Evolutionary conservation across 2,329 filamentous ascomycete genomes (phyloP), one percentile per base, ranked within the genome.

Genomic region (Pestalotiopsis sp.): DNA sequence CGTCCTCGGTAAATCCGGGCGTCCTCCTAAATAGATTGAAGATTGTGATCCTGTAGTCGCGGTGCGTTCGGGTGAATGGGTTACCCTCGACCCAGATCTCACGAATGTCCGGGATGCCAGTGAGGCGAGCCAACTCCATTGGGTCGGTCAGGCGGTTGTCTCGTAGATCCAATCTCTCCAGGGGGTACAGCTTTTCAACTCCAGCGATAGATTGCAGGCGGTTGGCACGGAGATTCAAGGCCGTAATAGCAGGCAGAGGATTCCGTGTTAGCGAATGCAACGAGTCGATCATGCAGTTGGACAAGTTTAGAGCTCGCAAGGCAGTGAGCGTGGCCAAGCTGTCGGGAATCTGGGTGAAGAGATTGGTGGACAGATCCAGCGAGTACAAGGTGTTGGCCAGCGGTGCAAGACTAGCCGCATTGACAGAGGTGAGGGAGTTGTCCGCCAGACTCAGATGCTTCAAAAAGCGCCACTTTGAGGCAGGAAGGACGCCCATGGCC

Each of bases 261-360:
- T 92, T 96, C 71, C 92, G 90, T 2, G 91, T 91, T 57, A 99
- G 85, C 2, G 95, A 97, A 75, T 97, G 93, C 68, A 99, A 85
- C 17, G 94, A 96, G 74, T 95, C 93, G 71, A 99, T 98, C 95
- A 98, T 98, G 85, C 95, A 98, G 76, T 97, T 93, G 4, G 95
- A 97, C 31, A 99, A 86, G 76, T 99, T 98, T 66, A 99, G 84
- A 27, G 96, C 95, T 72, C 95, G 91, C n/a, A 99, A 87, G 36
- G 94, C 92, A 23, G 94, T 94, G 68, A 99, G 84, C 11, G 90
- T 93, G 13, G 95, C 92, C 68, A 99, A 83, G 75, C 93, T 96
- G 79, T 98, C 96, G 1, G 96, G 96, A 66, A 98, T 92, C 79
- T 98, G 93, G n/a, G 90, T 91, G 79, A 99, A 97, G 40, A 97